phyloP scores from a whole-genome alignment of 1,139 yeast genomes.

The Lodderomyces orthopsilosis region DNA sequence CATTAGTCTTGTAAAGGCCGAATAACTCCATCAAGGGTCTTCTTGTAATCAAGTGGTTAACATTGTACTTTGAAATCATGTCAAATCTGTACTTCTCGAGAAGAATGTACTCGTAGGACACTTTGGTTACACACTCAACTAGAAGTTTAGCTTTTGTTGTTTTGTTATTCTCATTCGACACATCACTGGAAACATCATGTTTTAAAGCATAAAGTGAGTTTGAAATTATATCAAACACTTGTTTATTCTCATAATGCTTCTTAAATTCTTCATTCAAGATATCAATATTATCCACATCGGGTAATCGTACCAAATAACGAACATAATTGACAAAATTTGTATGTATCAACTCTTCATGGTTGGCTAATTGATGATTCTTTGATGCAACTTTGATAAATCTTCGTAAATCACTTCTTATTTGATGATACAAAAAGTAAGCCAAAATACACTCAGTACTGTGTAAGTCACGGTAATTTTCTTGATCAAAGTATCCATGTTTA shows the following conservation, averaged over 20 bases:
- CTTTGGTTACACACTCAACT: conserved; percentile 34
- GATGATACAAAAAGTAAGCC: conserved; percentile 29
- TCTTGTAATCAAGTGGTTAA: conserved; percentile 32
- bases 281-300: conserved; percentile 17
- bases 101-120: conserved; percentile 40
- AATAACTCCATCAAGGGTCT: conserved; percentile 24
- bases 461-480: conserved; percentile 18
- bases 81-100: conserved; percentile 43
- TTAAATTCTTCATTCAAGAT: conserved; percentile 21
- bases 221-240: conserved; percentile 25
- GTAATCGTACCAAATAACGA: conserved; percentile 34
- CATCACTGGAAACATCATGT: conserved; percentile 21
- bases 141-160: conserved; percentile 18
- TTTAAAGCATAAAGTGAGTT: conserved; percentile 26
- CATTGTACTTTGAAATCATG: conserved; percentile 33
- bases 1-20: conserved; percentile 18
- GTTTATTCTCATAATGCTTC: conserved; percentile 31
- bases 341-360: conserved; percentile 40
- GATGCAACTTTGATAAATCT: conserved; percentile 19
- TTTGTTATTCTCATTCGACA: conserved; percentile 11
- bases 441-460: conserved; percentile 32
- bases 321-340: conserved; percentile 39
- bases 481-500: conserved; percentile 3
- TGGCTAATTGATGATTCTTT: conserved; percentile 10
- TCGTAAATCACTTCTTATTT: conserved; percentile 29